A percentile compares a stretch with the other conserved stretches of the same genome.
These are phyloP conservation scores for Coemansia sp. DNA, from an alignment of 192 early-diverging fungal genomes.

Conservation along the genomic window DNA sequence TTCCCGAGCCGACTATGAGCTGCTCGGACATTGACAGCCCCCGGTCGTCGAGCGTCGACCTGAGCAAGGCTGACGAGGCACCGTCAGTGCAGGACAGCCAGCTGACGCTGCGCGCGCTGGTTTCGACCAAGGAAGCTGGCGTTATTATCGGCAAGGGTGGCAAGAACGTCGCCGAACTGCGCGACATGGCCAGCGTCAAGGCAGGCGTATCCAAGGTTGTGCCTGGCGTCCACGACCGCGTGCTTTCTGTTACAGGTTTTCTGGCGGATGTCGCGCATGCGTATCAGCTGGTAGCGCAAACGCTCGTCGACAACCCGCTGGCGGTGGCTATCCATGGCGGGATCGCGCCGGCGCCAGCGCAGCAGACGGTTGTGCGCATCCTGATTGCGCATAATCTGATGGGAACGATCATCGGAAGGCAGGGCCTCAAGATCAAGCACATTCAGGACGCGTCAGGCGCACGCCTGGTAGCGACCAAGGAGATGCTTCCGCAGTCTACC, in stretches of 20 bases:
- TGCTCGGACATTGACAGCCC: slow-evolving; percentile 27
- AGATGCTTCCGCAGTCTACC: slow-evolving; percentile 88
- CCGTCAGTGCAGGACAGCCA: slow-evolving; percentile 57
- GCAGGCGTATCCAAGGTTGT: slow-evolving; percentile 91
- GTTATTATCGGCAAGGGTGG: slow-evolving; percentile 90
- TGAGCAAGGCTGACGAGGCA: slow-evolving; percentile 21
- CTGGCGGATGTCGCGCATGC: slow-evolving; percentile 75
- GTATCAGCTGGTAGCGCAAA: slow-evolving; percentile 79
- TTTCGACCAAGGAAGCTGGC: slow-evolving; percentile 91
- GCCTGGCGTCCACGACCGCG: slow-evolving; percentile 82
- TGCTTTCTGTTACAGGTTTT: slow-evolving; percentile 73
- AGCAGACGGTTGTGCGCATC: slow-evolving; percentile 71
- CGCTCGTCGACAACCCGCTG: slow-evolving; percentile 73
- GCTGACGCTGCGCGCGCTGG: slow-evolving; percentile 82
- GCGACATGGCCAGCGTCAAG: slow-evolving; percentile 80
- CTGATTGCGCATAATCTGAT: slow-evolving; percentile 90
- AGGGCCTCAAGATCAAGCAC: slow-evolving; percentile 91
- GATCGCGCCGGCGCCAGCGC: slow-evolving; percentile 52
- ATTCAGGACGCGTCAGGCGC: slow-evolving; percentile 90
- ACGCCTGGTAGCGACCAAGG: slow-evolving; percentile 83
- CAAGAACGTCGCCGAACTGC: slow-evolving; percentile 84
- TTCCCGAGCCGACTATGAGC: slow-evolving; percentile 33
- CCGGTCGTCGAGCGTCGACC: slow-evolving; percentile 28
- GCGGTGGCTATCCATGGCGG: slow-evolving; percentile 48
- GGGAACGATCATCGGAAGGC: slow-evolving; percentile 91